Conservation (phyloP, 1,284 basidiomycete genomes). For the Ganoderma boninense region DNA sequence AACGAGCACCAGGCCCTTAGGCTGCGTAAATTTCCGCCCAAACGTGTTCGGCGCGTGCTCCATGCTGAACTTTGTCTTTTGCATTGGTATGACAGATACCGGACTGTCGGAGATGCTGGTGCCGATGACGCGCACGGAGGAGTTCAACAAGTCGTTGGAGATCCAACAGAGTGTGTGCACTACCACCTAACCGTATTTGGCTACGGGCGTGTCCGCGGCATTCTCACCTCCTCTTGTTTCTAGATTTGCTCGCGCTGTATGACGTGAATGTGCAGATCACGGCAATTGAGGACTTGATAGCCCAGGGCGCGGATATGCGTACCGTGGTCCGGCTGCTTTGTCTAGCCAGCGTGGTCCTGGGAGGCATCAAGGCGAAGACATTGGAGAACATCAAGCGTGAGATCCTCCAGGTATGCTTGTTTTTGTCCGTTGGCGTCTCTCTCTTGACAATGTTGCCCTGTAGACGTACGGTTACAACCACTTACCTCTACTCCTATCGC, state of each 20-base stretch:
- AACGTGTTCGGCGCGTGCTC: conserved; percentile 13
- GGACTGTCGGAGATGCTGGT: conserved; percentile 93
- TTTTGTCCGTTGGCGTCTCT: conserved; percentile 9
- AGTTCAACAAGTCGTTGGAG: conserved; percentile 93
- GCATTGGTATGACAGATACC: conserved; percentile 70
- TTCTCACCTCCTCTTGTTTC: background rate
- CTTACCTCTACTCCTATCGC: conserved; percentile 84
- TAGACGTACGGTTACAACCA: conserved; percentile 94
- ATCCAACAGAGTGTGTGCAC: conserved; percentile 88
- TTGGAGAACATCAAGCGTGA: conserved; percentile 93
- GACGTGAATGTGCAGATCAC: conserved; percentile 80
- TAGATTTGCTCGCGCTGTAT: conserved; percentile 92
- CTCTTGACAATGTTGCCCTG: conserved; percentile 18
- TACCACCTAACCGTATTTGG: background rate
- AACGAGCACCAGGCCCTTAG: conserved; percentile 90
- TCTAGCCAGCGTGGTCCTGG: conserved; percentile 83
- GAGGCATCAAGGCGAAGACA: conserved; percentile 88
- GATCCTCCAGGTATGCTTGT: conserved; percentile 77
- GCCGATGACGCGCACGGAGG: conserved; percentile 84
- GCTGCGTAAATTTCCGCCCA: conserved; percentile 68
- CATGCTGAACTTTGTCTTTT: conserved; percentile 10
- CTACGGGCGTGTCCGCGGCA: background rate
- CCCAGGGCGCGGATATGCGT: conserved; percentile 83
- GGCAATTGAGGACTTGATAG: conserved; percentile 88
- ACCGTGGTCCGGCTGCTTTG: conserved; percentile 85